Conservation (phyloP, 176 grass and related monocot species). For the Thinopyrum elongatum region DNA sequence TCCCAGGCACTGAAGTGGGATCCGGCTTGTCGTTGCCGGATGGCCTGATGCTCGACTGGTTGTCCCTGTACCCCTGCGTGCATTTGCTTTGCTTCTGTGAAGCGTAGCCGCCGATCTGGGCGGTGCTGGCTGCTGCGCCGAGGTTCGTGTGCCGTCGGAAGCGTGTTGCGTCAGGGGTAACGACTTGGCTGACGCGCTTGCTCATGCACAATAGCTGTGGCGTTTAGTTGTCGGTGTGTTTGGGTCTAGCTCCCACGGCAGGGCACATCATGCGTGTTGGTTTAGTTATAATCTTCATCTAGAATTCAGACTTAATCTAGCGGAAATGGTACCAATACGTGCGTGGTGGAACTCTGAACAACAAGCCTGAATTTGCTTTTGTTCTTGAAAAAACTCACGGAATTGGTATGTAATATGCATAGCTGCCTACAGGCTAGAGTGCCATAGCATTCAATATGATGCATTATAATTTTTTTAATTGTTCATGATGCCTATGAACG, state of each 20-base stretch:
- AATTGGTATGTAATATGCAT: background rate
- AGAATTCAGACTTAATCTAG: background rate
- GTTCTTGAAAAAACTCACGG: background rate
- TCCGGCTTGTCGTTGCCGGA: background rate
- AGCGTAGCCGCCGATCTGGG: background rate
- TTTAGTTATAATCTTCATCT: background rate
- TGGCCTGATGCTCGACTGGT: no score
- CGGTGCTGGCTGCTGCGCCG: background rate
- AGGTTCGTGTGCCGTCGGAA: background rate
- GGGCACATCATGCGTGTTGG: background rate
- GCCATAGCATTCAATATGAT: background rate
- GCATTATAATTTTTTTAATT: background rate
- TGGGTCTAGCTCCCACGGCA: background rate
- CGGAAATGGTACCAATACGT: background rate
- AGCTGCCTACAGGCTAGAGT: no score
- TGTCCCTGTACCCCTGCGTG: background rate
- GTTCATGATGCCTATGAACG: background rate
- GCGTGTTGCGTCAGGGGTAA: background rate
- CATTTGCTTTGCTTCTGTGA: background rate
- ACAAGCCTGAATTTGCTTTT: background rate
- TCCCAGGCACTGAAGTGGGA: background rate
- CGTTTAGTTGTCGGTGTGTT: background rate
- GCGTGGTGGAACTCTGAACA: background rate
- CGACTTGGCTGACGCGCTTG: background rate
- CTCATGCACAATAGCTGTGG: background rate